These are phyloP conservation scores for Corynascus novoguineensis DNA, from an alignment of 495 filamentous ascomycete species.

Conservation along the genomic window DNA sequence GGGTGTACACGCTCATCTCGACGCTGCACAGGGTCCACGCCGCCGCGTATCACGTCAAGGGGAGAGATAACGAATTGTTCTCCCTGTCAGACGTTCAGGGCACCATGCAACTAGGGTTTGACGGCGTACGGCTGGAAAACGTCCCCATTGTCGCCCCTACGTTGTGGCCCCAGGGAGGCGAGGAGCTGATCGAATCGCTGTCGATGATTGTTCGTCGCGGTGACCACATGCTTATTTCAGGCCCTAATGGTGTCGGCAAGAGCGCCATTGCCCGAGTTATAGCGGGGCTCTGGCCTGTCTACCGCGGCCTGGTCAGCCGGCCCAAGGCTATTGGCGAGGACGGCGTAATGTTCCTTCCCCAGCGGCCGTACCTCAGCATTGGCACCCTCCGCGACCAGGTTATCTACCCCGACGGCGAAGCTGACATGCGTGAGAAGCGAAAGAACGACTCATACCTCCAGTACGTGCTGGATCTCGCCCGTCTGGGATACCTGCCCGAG, in stretches of 20 bases:
- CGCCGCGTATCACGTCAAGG: slow-evolving; percentile 70
- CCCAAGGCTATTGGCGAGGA: slow-evolving; percentile 76
- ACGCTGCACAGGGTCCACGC: slow-evolving; percentile 93
- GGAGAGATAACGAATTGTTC: slow-evolving; percentile 68
- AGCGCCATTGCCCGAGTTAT: slow-evolving; percentile 82
- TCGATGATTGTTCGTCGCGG: slow-evolving; percentile 83
- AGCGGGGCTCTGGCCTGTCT: slow-evolving; percentile 93
- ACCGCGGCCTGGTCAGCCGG: slow-evolving; percentile 79
- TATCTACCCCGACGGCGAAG: slow-evolving; percentile 91
- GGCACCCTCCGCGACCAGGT: slow-evolving; percentile 97
- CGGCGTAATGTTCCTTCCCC: slow-evolving; percentile 97
- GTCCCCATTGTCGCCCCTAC: slow-evolving; percentile 88
- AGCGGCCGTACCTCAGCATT: slow-evolving; percentile 86
- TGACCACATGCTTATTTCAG: slow-evolving; percentile 90
- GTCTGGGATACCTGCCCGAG: slow-evolving; percentile 80
- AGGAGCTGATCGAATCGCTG: slow-evolving; percentile 82
- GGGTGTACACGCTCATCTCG: slow-evolving; percentile 91
- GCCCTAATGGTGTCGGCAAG: slow-evolving; percentile 93
- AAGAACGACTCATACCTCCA: slow-evolving; percentile 69
- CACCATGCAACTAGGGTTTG: slow-evolving; percentile 86
- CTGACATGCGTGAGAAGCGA: slow-evolving; percentile 83
- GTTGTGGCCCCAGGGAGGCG: slow-evolving; percentile 77
- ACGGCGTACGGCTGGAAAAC: slow-evolving; percentile 88
- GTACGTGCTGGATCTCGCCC: slow-evolving; percentile 71
- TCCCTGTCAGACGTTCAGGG: slow-evolving; percentile 88